These are phyloP conservation scores for Rhizopogon vesiculosus DNA, from an alignment of 768 basidiomycete species.

Conservation along the genomic window DNA sequence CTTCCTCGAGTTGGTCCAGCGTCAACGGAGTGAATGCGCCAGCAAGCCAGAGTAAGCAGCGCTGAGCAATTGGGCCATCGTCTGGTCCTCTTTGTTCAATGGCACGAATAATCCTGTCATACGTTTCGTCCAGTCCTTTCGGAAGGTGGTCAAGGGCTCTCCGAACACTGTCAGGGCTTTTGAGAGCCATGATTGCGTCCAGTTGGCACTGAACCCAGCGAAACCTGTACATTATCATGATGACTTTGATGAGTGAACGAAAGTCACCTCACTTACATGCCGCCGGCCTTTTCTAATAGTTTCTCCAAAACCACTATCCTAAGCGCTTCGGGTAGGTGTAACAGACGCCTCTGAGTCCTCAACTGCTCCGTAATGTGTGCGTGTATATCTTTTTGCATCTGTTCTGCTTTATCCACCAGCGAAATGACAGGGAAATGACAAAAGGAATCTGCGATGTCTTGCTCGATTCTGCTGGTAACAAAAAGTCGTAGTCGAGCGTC, in stretches of 20 bases:
- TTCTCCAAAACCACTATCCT: background rate
- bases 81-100: background rate
- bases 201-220: conserved; percentile 8
- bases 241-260: background rate
- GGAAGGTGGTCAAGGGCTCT: conserved; percentile 7
- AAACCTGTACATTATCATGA: background rate
- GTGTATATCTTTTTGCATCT: background rate
- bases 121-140: conserved; percentile 16
- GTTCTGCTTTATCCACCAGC: background rate
- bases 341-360: background rate
- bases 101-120: conserved; percentile 12
- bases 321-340: background rate
- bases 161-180: background rate
- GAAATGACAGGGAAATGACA: background rate
- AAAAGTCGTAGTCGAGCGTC: conserved; percentile 2
- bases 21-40: background rate
- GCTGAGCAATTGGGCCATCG: background rate
- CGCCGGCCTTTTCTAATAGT: conserved; percentile 1
- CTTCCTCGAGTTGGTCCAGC: background rate
- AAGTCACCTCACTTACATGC: conserved; percentile 1
- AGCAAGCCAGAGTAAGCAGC: background rate
- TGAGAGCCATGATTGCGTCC: background rate
- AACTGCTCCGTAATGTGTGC: background rate
- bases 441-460: background rate
- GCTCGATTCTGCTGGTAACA: conserved; percentile 1